phyloP scores from a whole-genome alignment of 2,329 filamentous ascomycete genomes.

The Emmonsiellopsis sp. region DNA sequence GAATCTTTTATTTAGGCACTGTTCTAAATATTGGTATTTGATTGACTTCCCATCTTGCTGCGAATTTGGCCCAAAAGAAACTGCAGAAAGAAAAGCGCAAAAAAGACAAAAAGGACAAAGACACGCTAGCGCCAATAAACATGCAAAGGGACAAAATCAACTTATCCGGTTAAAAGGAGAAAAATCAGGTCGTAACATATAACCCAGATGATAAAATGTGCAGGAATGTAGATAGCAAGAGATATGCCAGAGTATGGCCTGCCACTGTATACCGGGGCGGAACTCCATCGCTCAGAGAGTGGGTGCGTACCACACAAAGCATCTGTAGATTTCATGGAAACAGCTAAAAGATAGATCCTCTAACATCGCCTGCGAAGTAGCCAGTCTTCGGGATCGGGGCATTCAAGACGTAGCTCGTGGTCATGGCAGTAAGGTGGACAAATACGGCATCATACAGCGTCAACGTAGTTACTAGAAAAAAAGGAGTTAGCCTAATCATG shows the following conservation, averaged over 20 bases:
- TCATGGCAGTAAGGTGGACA: not conserved
- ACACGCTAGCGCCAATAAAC: too few species aligned
- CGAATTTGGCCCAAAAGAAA: too few species aligned
- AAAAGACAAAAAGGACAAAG: too few species aligned
- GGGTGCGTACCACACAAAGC: too few species aligned
- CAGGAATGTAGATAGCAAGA: not conserved
- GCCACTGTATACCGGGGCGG: too few species aligned
- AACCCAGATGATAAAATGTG: not conserved
- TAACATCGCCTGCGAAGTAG: not conserved
- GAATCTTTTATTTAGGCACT: too few species aligned
- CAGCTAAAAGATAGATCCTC: not conserved
- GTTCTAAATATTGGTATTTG: too few species aligned
- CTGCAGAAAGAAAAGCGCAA: too few species aligned
- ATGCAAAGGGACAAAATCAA: too few species aligned
- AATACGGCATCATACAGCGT: slow-evolving; percentile 19
- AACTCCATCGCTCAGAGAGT: too few species aligned
- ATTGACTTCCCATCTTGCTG: too few species aligned
- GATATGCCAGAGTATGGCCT: not conserved
- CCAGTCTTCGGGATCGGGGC: not conserved
- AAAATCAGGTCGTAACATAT: not conserved
- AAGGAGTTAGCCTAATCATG: slow-evolving; percentile 8
- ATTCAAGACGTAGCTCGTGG: not conserved
- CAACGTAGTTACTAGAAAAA: slow-evolving; percentile 24
- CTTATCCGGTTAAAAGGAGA: too few species aligned
- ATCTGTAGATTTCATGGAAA: not conserved